Conservation (phyloP, 164 flowering plant species). For the Litsea cubeba region DNA sequence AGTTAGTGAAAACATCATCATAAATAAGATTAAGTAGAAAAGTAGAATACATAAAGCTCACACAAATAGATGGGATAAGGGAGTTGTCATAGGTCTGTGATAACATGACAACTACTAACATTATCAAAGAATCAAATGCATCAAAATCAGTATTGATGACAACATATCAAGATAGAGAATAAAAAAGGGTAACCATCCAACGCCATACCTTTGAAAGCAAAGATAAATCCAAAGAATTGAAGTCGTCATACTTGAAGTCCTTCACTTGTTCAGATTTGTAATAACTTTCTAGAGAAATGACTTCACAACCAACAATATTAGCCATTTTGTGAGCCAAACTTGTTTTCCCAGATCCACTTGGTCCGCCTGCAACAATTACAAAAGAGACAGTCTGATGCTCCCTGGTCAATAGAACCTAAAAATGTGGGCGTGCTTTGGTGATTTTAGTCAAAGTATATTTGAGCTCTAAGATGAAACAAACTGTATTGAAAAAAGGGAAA, state of each 20-base stretch:
- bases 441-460: too few species aligned
- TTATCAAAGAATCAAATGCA: not conserved
- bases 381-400: not conserved
- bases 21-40: too few species aligned
- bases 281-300: constrained; percentile 95
- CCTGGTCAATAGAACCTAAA: not conserved
- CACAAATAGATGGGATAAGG: too few species aligned
- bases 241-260: constrained; percentile 91
- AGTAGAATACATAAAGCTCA: too few species aligned
- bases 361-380: constrained; percentile 72
- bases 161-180: not conserved
- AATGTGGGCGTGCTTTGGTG: not conserved
- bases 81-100: too few species aligned
- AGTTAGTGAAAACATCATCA: too few species aligned
- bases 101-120: too few species aligned
- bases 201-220: constrained; percentile 70
- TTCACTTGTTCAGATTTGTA: constrained; percentile 84
- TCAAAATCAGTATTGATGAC: too few species aligned
- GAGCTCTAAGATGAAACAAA: not conserved
- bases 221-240: constrained; percentile 76
- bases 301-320: constrained; percentile 97
- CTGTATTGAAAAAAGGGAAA: not conserved
- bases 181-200: not conserved
- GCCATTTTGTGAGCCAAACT: constrained; percentile 99
- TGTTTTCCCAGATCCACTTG: constrained; percentile 99